These are phyloP conservation scores for Camellia granthamiana DNA, from an alignment of 148 eudicot genomes.

Conservation along the genomic window DNA sequence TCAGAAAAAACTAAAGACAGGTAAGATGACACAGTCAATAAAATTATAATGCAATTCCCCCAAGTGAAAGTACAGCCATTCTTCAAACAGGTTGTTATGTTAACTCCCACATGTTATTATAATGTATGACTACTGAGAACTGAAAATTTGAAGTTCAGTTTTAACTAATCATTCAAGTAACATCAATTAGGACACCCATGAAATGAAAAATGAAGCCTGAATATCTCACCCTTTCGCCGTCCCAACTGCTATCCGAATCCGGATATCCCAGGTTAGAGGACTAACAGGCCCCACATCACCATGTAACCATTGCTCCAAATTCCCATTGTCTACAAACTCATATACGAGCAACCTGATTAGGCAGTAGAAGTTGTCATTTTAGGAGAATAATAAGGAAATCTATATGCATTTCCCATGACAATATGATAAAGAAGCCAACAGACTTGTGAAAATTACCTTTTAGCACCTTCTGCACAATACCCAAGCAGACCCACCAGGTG, in stretches of 20 bases:
- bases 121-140: neutral
- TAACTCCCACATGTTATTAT: neutral
- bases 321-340: conserved; percentile 85
- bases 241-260: conserved; percentile 83
- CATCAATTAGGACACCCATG: too few species aligned
- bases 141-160: neutral
- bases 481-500: conserved; percentile 88
- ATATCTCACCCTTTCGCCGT: conserved; percentile 84
- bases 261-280: conserved; percentile 80
- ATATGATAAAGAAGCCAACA: neutral
- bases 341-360: conserved; percentile 79
- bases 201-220: neutral
- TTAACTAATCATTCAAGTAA: neutral
- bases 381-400: neutral
- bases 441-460: conserved; percentile 49
- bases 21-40: too few species aligned
- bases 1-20: too few species aligned
- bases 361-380: conserved; percentile 9
- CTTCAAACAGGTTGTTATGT: too few species aligned
- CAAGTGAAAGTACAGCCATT: too few species aligned
- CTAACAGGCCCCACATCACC: conserved; percentile 76
- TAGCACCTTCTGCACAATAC: conserved; percentile 86
- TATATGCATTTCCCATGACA: neutral
- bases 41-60: neutral
- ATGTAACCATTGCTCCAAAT: conserved; percentile 95